Evolutionary conservation across 352 stramenopile genomes (phyloP).

Genomic region (Phytophthora parvispora): DNA sequence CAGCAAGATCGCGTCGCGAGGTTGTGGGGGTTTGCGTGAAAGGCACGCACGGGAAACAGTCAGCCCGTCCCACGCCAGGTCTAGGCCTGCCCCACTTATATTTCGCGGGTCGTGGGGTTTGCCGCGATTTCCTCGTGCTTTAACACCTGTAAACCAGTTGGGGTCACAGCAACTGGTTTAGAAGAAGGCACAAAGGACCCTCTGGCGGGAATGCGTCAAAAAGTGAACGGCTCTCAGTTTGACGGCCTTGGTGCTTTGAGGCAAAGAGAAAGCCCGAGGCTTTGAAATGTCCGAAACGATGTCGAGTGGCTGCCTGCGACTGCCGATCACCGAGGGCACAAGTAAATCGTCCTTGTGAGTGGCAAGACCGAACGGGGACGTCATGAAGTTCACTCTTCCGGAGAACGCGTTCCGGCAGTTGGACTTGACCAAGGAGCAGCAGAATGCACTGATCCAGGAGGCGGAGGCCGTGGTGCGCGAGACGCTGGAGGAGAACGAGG

Average conservation of each 20-base stretch:
- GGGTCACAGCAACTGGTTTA: constrained; percentile 5
- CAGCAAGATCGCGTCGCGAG: not conserved
- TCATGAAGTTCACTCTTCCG: constrained; percentile 52
- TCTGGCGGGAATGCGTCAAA: not conserved
- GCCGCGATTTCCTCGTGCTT: not conserved
- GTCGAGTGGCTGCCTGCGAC: not conserved
- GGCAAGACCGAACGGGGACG: not conserved
- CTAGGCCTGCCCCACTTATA: not conserved
- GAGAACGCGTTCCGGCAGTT: constrained; percentile 39
- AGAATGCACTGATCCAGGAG: constrained; percentile 40
- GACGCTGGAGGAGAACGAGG: constrained; percentile 50
- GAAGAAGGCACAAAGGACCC: not conserved
- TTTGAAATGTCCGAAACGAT: constrained; percentile 2
- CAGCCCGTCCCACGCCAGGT: not conserved
- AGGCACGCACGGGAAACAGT: not conserved
- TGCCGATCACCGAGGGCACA: not conserved
- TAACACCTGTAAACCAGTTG: not conserved
- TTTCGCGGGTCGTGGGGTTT: not conserved
- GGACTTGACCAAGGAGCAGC: constrained; percentile 32
- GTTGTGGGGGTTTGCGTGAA: not conserved
- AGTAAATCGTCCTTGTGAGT: not conserved
- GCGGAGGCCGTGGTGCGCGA: constrained; percentile 50
- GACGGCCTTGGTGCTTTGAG: not conserved
- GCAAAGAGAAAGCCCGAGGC: constrained; percentile 1
- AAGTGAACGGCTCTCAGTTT: constrained; percentile 2